Conservation (phyloP, 2,329 filamentous ascomycete genomes). For the Microsporum ferrugineum region DNA sequence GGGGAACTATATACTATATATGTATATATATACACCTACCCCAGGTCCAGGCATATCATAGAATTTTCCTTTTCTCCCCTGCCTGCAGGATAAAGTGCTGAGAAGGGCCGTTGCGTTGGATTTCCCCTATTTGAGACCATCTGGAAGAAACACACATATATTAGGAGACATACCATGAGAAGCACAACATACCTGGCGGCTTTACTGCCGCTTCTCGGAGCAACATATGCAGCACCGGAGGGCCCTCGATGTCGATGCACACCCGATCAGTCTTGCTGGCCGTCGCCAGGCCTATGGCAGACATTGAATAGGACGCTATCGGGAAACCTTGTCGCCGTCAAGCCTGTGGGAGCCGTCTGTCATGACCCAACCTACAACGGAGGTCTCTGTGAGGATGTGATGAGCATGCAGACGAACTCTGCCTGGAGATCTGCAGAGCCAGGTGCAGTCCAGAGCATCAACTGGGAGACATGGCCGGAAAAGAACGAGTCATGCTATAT, state of each 20-base stretch:
- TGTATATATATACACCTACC: neutral
- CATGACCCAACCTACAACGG: conserved; percentile 41
- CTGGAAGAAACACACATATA: neutral
- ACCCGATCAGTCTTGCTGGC: conserved; percentile 47
- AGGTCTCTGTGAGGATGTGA: conserved; percentile 29
- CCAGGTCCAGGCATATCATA: neutral
- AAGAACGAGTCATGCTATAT: conserved; percentile 29
- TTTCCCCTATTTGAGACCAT: neutral
- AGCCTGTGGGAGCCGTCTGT: conserved; percentile 44
- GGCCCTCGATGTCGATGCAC: conserved; percentile 28
- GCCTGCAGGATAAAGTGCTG: neutral
- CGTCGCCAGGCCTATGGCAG: conserved; percentile 36
- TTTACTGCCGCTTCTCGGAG: conserved; percentile 5
- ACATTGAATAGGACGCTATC: conserved; percentile 42
- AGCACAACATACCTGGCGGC: neutral
- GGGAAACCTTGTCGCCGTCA: conserved; percentile 42
- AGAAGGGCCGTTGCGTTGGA: neutral
- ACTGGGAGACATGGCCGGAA: conserved; percentile 32
- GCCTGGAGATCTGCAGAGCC: conserved; percentile 28
- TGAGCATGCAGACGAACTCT: conserved; percentile 18
- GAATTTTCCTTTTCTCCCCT: neutral
- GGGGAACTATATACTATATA: neutral
- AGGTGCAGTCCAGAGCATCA: conserved; percentile 28
- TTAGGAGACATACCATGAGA: neutral
- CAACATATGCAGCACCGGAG: neutral